Evolutionary conservation across 2,329 filamentous ascomycete genomes (phyloP).

Genomic region (Alternaria gaisen): DNA sequence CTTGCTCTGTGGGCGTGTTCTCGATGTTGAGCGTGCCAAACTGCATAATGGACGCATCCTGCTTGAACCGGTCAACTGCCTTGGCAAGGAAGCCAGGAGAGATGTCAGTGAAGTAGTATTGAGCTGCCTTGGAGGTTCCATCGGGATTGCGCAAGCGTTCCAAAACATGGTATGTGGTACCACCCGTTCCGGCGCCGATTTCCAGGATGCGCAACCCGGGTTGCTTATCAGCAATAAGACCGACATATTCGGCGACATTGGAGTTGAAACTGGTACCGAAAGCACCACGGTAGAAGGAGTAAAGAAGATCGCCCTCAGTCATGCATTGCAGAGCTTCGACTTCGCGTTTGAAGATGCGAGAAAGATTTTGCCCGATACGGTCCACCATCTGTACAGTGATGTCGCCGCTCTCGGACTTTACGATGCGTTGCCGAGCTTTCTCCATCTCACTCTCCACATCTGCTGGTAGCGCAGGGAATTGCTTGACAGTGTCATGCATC

Average conservation of each 20-base stretch:
- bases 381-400: slow-evolving; percentile 17
- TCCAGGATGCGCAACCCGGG: slow-evolving; percentile 13
- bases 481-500: slow-evolving; percentile 14
- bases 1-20: slow-evolving; percentile 8
- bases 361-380: slow-evolving; percentile 13
- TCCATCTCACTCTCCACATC: slow-evolving; percentile 13
- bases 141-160: slow-evolving; percentile 13
- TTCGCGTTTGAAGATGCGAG: slow-evolving; percentile 11
- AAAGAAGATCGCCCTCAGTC: slow-evolving; percentile 15
- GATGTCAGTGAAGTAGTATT: slow-evolving; percentile 15
- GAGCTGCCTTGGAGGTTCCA: slow-evolving; percentile 9
- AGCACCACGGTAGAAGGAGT: slow-evolving; percentile 9
- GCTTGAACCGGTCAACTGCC: slow-evolving; percentile 9
- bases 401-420: slow-evolving; percentile 10
- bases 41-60: slow-evolving; percentile 10
- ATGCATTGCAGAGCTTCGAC: slow-evolving; percentile 16
- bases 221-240: slow-evolving; percentile 12
- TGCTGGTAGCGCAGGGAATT: slow-evolving; percentile 7
- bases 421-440: slow-evolving; percentile 9
- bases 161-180: slow-evolving; percentile 13
- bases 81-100: slow-evolving; percentile 15
- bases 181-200: slow-evolving; percentile 15
- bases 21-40: slow-evolving; percentile 15
- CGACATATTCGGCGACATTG: slow-evolving; percentile 13
- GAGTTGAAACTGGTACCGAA: slow-evolving; percentile 17